Base-by-base conservation (phyloP, 2,329 filamentous ascomycete species). In the Parascedosporium putredinis region DNA sequence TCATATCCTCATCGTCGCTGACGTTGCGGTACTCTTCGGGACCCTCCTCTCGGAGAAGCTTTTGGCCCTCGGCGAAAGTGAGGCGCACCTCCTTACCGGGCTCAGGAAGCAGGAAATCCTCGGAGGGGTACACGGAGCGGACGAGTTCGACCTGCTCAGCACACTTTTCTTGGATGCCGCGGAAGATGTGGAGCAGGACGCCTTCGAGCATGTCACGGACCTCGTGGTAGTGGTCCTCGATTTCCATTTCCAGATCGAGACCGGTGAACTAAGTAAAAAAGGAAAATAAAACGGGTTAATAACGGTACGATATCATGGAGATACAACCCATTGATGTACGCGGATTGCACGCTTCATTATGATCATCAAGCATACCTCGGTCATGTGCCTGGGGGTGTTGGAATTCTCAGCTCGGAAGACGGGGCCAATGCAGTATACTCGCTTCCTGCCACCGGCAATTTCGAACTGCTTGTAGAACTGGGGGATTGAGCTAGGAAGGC, bases 391-490 rank as follows among this genome's bases (percentile, higher is more conserved):
- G 24, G 86, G 83, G 0, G 87, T 93, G 68, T 91, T 91, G 49
- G 81, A 86, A 69, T 91, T 79, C 67, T 93, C 88, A n/a, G 87
- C 87, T 54, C 87, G 76, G 74, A 91, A 94, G 3, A 93, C 86
- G 3, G 86, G 86, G 0, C 84, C 84, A 50, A 89, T 82, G 60
- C 86, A 81, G 68, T 83, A 88, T 47, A 93, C 86, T 47, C 82
- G 79, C 71, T 90, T 79, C 59, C 86, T 77, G 22, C 86, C 83
- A 52, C 84, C 84, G 2, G 86, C 84, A 64, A 94, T 89, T 63
- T 90, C 81, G 66, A 86, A 82, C 63, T 94, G 87, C 73, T 94
- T 93, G 69, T 91, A 90, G 58, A 93, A 85, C 62, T 93, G 87
- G 5, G 87, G 88, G 80, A 85, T 64, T 90, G 86, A 5, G 87